Evolutionary conservation across 495 filamentous ascomycete species (phyloP), one percentile per base, ranked within the genome.

Genomic region (Friedmanniomyces endolithicus): DNA sequence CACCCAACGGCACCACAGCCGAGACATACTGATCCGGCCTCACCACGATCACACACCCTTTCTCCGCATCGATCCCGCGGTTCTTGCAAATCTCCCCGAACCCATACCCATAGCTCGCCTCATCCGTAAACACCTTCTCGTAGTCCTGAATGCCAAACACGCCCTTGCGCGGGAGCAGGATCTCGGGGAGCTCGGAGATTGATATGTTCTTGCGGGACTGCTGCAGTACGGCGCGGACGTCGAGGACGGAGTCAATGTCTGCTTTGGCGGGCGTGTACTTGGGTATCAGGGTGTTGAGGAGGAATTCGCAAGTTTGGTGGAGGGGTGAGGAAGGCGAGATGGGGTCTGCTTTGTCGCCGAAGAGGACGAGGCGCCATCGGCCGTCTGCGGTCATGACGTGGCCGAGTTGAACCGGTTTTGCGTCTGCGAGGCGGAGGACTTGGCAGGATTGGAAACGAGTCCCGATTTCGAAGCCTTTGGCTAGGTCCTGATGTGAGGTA

Each of bases 11-110:
- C 47, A 58, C 17, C 2, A 62, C 55, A 43, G 50, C 55, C 24
- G 47, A 76, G 39, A 86, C 72, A 69, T 87, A 82, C 58, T 81
- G 78, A 72, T 87, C 85, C 0, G 84, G 85, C 25, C 83, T 64
- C 0, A 75, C 62, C 29, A 83, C 72, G 9, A 85, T 79, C 9
- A 86, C 60, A 50, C 78, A 81, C 0, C 85, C 85, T n/a, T 64
- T 67, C 47, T 75, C 71, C 24, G 60, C 64, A 63, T 85, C 72
- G 11, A 88, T 75, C 0, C 81, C 86, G 50, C 79, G 84, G 2
- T 71, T 75, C 20, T 71, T 68, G 63, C 87, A 87, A 0, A 82
- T 82, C 52, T 80, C 66, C 0, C 82, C 83, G 43, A 54, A 54
- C 16, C 59, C 59, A 55, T 77, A 70, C 0, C 73, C 75, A 58